Evolutionary conservation across 345 rosid species (phyloP).

Genomic region (Eucalyptus cloeziana): DNA sequence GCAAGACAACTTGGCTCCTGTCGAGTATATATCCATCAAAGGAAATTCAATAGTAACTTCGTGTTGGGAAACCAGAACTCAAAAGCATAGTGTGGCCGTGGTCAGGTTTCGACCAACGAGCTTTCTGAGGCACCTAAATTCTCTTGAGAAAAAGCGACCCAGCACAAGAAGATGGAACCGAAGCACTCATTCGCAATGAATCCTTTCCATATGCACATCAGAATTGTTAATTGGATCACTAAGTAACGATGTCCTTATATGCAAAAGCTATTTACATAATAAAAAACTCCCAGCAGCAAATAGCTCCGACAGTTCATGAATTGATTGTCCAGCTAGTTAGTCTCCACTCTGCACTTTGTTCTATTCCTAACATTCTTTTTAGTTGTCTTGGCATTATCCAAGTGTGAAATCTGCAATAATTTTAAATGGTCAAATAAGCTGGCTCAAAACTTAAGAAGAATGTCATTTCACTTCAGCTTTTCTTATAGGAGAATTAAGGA

Average conservation of each 20-base stretch:
- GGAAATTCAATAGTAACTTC: neutral
- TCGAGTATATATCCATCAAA: neutral
- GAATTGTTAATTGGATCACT: neutral
- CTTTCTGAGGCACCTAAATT: neutral
- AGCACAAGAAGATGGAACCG: neutral
- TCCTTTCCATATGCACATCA: neutral
- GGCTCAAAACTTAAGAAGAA: neutral
- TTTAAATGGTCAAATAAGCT: neutral
- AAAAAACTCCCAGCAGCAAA: neutral
- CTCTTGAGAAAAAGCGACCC: neutral
- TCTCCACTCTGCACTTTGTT: neutral
- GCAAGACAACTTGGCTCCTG: neutral
- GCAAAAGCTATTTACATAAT: neutral
- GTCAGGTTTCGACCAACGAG: neutral
- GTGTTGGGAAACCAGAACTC: neutral
- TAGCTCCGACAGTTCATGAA: neutral
- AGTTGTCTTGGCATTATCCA: constrained; percentile 30
- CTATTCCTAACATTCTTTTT: constrained; percentile 10
- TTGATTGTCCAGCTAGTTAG: neutral
- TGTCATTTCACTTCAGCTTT: neutral
- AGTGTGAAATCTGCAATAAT: constrained; percentile 41
- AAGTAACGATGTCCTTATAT: neutral
- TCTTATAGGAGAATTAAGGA: neutral
- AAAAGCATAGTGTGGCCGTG: neutral
- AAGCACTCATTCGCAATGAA: neutral